Evolutionary conservation across 1,139 yeast species (phyloP).

Genomic region (Blastobotrys capitulatus): DNA sequence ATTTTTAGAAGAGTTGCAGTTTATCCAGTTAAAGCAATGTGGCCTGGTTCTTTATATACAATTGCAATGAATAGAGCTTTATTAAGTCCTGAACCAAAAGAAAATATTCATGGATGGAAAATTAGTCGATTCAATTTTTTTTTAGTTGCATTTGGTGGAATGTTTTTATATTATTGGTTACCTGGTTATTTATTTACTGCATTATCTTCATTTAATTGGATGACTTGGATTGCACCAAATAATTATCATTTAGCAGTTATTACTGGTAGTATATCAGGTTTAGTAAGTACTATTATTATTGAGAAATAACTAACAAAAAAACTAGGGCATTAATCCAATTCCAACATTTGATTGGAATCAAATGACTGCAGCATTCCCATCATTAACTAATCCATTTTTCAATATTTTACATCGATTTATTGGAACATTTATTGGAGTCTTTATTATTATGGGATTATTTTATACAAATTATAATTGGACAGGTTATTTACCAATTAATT

Average conservation of each 20-base stretch:
- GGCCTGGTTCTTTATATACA: constrained; percentile 53
- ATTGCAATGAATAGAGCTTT: constrained; percentile 51
- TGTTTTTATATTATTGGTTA: constrained; percentile 52
- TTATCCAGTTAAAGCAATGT: constrained; percentile 51
- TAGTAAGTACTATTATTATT: constrained; percentile 21
- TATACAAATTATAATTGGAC: constrained; percentile 50
- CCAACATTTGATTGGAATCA: constrained; percentile 50
- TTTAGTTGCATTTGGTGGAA: constrained; percentile 34
- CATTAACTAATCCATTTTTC: constrained; percentile 43
- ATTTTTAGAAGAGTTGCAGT: constrained; percentile 50
- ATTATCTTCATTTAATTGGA: constrained; percentile 52
- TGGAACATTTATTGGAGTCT: constrained; percentile 44
- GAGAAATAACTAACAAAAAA: not conserved
- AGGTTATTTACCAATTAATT: constrained; percentile 48
- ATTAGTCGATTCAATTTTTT: constrained; percentile 44
- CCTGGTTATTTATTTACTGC: constrained; percentile 50
- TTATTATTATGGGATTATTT: constrained; percentile 38
- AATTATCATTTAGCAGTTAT: constrained; percentile 48
- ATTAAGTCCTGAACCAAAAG: constrained; percentile 31
- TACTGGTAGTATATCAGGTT: constrained; percentile 50
- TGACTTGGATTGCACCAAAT: constrained; percentile 54
- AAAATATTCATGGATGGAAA: constrained; percentile 44
- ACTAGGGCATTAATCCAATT: constrained; percentile 47
- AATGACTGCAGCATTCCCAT: constrained; percentile 30
- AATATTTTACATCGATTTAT: constrained; percentile 38